Evolutionary conservation across 2,329 filamentous ascomycete species (phyloP).

Genomic region (Neopestalotiopsis rosae): DNA sequence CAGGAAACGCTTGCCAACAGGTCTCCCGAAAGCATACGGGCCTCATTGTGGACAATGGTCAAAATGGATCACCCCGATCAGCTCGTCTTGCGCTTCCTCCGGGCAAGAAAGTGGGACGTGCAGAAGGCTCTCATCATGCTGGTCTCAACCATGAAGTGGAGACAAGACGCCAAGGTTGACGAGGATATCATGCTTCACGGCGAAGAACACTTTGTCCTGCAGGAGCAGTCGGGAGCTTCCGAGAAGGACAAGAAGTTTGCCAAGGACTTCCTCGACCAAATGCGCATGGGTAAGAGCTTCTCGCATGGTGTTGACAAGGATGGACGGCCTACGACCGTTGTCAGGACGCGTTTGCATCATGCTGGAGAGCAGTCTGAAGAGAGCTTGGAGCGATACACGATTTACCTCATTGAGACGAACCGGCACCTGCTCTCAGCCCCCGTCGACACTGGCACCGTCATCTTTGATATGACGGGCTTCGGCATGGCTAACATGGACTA

Average conservation of each 20-base stretch:
- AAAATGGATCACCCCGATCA: conserved; percentile 96
- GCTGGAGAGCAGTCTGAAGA: conserved; percentile 82
- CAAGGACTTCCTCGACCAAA: conserved; percentile 80
- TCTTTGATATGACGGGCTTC: conserved; percentile 97
- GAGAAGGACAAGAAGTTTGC: conserved; percentile 68
- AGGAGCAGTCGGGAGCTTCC: conserved; percentile 47
- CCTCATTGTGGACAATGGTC: conserved; percentile 89
- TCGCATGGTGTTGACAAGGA: conserved; percentile 85
- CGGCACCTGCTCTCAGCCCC: conserved; percentile 80
- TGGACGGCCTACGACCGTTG: conserved; percentile 85
- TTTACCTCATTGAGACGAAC: conserved; percentile 94
- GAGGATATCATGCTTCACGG: conserved; percentile 83
- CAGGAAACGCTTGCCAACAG: conserved; percentile 79
- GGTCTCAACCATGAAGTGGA: conserved; percentile 93
- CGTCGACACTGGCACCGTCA: conserved; percentile 88
- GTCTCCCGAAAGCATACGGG: conserved; percentile 78
- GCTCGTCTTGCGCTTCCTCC: conserved; percentile 79
- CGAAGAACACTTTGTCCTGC: conserved; percentile 57
- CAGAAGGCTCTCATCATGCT: conserved; percentile 94
- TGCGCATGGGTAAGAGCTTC: conserved; percentile 91
- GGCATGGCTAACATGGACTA: conserved; percentile 98
- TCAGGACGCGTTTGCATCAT: conserved; percentile 81
- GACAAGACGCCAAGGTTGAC: conserved; percentile 86
- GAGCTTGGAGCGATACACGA: conserved; percentile 85
- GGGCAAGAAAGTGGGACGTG: conserved; percentile 95